Evolutionary conservation across 371 early-diverging fungal species (phyloP).

Genomic region (Blyttiomyces sp.): DNA sequence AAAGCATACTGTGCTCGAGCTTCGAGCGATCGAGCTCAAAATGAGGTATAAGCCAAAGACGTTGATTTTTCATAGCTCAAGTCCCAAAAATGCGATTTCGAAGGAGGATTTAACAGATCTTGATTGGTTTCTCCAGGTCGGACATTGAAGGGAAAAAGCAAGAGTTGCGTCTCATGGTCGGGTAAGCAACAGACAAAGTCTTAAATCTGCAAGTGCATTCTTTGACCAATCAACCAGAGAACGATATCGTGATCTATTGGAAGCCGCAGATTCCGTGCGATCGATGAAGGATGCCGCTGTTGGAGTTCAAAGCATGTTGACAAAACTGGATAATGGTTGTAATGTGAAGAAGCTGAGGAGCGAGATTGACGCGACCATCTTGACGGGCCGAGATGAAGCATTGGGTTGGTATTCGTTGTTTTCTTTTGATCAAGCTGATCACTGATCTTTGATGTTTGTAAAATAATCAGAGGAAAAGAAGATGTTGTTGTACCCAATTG

Average conservation of each 20-base stretch:
- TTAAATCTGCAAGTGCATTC: neutral
- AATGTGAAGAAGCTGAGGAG: constrained; percentile 54
- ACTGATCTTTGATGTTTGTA: too few relatives aligned
- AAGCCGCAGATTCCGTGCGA: constrained; percentile 78
- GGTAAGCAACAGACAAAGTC: constrained; percentile 50
- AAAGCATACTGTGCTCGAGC: constrained; percentile 30
- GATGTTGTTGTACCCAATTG: constrained; percentile 60
- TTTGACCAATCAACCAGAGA: constrained; percentile 51
- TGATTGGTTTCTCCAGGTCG: too few relatives aligned
- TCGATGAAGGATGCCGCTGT: constrained; percentile 65
- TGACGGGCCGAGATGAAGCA: constrained; percentile 36
- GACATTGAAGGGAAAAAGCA: constrained; percentile 76
- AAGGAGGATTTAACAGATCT: too few relatives aligned
- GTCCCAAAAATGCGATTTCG: too few relatives aligned
- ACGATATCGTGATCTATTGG: constrained; percentile 77
- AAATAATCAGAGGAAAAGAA: constrained; percentile 53
- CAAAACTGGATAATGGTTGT: constrained; percentile 58
- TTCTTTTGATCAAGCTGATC: too few relatives aligned
- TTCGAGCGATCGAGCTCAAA: constrained; percentile 16
- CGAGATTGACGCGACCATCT: constrained; percentile 32
- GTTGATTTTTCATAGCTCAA: too few relatives aligned
- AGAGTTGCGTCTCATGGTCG: constrained; percentile 80
- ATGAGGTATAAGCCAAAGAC: constrained; percentile 19
- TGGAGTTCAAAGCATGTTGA: constrained; percentile 55
- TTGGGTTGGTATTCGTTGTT: constrained; percentile 31